These are phyloP conservation scores for Beauveria scarabaeidicola DNA, from an alignment of 2,329 filamentous ascomycete genomes.

Conservation along the genomic window DNA sequence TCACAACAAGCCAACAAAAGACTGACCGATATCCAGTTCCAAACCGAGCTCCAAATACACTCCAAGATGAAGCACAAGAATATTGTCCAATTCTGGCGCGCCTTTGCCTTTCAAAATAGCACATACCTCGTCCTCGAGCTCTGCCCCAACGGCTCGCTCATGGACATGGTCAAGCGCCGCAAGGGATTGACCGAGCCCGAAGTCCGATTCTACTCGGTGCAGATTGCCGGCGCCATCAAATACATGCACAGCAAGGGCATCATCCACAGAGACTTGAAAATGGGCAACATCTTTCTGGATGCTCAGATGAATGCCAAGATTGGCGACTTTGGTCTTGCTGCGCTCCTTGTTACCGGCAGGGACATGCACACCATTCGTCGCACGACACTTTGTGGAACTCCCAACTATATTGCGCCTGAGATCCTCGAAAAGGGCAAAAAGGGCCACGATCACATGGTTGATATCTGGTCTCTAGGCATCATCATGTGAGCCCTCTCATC, in stretches of 20 bases:
- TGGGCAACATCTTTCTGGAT: conserved; percentile 95
- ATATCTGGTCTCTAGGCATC: conserved; percentile 96
- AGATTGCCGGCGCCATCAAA: conserved; percentile 94
- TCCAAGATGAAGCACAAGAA: conserved; percentile 96
- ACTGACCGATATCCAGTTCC: conserved; percentile 40
- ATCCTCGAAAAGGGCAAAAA: conserved; percentile 90
- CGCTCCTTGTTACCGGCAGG: conserved; percentile 80
- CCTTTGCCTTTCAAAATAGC: conserved; percentile 80
- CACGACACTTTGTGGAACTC: conserved; percentile 91
- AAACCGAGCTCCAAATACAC: conserved; percentile 90
- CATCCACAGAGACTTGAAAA: conserved; percentile 94
- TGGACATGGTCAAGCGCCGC: conserved; percentile 93
- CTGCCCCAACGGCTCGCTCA: conserved; percentile 90
- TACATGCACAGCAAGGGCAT: conserved; percentile 95
- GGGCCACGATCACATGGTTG: conserved; percentile 94
- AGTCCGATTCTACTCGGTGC: conserved; percentile 85
- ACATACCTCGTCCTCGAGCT: conserved; percentile 93
- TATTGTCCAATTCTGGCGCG: conserved; percentile 90
- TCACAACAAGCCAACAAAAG: background rate
- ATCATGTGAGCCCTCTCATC: conserved; percentile 62
- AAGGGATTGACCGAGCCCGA: conserved; percentile 89
- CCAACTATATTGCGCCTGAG: conserved; percentile 96
- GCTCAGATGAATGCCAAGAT: conserved; percentile 95
- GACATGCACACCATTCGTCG: conserved; percentile 78
- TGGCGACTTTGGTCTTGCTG: conserved; percentile 92